Base-by-base conservation (phyloP, 768 basidiomycete species). In the Hebeloma cylindrosporum region DNA sequence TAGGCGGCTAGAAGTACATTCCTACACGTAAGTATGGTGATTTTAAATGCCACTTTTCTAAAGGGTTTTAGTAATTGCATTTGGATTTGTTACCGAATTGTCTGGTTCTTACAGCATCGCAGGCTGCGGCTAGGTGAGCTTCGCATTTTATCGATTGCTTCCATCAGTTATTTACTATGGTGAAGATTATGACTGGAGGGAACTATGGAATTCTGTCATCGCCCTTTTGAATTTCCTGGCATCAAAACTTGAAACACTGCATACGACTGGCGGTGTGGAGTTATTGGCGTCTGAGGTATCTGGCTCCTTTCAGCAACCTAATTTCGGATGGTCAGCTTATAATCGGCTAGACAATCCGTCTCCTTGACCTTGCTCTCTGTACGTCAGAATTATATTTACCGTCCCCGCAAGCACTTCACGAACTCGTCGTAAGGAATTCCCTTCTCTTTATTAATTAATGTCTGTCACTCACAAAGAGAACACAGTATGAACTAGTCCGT, bases 401-500 rank as follows among this genome's bases (percentile, higher is more conserved):
- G 1, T 71, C 73, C 14, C 73, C 85, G 4, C 61, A 62, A 17
- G 72, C 79, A 7, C 45, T 80, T 4, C 80, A 86, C 47, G 78
- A 80, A 41, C 67, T 86, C 18, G 71, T 86, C 43, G 85, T 86
- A 62, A 54, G 82, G 65, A n/a, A 43, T 38, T 33, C 26, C 11
- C 22, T 30, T 29, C 1, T 5, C 21, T 30, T 7, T 30, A 27
- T 33, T 37, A 22, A 45, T 22, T 43, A 28, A 38, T 43, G 20
- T 37, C 42, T 14, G 21, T 17, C 6, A 47, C 29, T 34, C 13
- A 38, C 40, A n/a, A n/a, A n/a, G n/a, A n/a, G n/a, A n/a, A n/a
- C 30, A 7, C 32, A 85, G 82, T 86, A 87, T 49, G 83, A 87
- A 51, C 67, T 86, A 14, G 75, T 85, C 16, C 75, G 83, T 14